These are phyloP conservation scores for Adansonia grandidieri DNA, from an alignment of 441 rosid genomes.

Conservation along the genomic window DNA sequence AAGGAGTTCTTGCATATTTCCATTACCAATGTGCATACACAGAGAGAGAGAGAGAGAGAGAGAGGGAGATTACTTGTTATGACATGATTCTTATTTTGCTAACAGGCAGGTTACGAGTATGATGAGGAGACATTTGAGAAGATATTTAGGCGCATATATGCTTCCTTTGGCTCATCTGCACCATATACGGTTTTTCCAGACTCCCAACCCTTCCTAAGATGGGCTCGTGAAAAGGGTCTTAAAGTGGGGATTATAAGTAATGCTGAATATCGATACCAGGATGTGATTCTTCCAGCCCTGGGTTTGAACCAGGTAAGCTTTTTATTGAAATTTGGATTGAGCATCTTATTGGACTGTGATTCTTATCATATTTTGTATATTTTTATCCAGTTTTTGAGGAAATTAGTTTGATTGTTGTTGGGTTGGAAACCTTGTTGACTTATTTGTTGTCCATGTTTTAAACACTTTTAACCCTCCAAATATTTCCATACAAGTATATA, in stretches of 20 bases:
- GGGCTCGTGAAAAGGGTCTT: slow-evolving; percentile 75
- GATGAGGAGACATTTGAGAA: slow-evolving; percentile 94
- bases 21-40: not conserved
- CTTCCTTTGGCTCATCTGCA: slow-evolving; percentile 96
- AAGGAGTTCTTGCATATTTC: not conserved
- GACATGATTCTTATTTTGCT: slow-evolving; percentile 28
- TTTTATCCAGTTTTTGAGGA: slow-evolving; percentile 14
- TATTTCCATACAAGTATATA: not conserved
- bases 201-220: slow-evolving; percentile 84
- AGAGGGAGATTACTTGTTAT: slow-evolving; percentile 11
- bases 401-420: not conserved
- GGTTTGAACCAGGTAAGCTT: slow-evolving; percentile 72
- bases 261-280: slow-evolving; percentile 85
- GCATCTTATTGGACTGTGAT: slow-evolving; percentile 6
- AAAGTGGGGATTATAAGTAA: slow-evolving; percentile 81
- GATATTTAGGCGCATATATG: slow-evolving; percentile 78
- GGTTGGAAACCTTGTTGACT: not conserved
- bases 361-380: not conserved
- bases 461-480: not conserved
- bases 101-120: slow-evolving; percentile 93
- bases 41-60: not conserved
- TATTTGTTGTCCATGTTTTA: not conserved
- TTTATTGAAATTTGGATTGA: not conserved
- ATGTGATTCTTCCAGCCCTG: slow-evolving; percentile 91
- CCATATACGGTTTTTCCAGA: slow-evolving; percentile 83